phyloP scores from a whole-genome alignment of 345 rosid species.

The Eucalyptus regnans region DNA sequence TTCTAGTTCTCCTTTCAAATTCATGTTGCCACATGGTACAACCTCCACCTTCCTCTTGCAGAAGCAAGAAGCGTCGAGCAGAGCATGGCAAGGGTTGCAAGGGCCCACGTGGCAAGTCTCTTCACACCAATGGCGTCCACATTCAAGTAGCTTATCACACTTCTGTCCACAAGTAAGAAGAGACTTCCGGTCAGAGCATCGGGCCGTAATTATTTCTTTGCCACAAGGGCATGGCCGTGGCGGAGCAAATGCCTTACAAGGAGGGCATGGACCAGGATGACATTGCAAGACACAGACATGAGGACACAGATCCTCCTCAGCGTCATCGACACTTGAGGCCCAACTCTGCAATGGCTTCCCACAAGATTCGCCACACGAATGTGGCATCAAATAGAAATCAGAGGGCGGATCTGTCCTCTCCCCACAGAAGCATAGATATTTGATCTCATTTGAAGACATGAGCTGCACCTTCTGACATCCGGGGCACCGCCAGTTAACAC shows the following conservation, averaged over 20 bases:
- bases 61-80: slow-evolving; percentile 64
- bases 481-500: slow-evolving; percentile 92
- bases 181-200: slow-evolving; percentile 75
- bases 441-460: slow-evolving; percentile 56
- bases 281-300: slow-evolving; percentile 93
- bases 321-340: slow-evolving; percentile 6
- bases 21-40: slow-evolving; percentile 69
- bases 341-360: slow-evolving; percentile 74
- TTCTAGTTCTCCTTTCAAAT: slow-evolving; percentile 65
- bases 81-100: slow-evolving; percentile 65
- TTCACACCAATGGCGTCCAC: slow-evolving; percentile 71
- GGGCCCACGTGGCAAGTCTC: slow-evolving; percentile 68
- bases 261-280: slow-evolving; percentile 98
- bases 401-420: slow-evolving; percentile 81
- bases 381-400: slow-evolving; percentile 86
- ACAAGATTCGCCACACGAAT: slow-evolving; percentile 95
- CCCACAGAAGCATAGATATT: slow-evolving; percentile 74
- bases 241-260: slow-evolving; percentile 91
- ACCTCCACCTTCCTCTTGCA: slow-evolving; percentile 71
- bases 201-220: slow-evolving; percentile 57
- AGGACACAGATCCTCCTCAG: slow-evolving; percentile 62
- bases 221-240: slow-evolving; percentile 77
- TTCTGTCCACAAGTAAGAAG: slow-evolving; percentile 66
- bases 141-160: slow-evolving; percentile 66
- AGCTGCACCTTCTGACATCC: slow-evolving; percentile 93